Base-by-base conservation (phyloP, 164 flowering plant species). In the Chimonanthus praecox region DNA sequence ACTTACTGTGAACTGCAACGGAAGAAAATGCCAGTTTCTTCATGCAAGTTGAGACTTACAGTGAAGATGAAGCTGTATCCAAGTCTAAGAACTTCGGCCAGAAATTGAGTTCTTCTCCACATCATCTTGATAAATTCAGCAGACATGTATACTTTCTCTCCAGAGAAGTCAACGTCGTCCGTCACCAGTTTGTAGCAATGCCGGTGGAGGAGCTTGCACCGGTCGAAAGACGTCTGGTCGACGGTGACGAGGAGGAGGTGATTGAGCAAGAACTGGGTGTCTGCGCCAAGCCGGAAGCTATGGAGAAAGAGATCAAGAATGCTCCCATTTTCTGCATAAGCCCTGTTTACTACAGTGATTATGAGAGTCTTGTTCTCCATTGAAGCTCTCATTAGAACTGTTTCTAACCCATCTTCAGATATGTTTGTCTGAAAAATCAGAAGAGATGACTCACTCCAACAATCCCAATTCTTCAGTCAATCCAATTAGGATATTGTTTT, bases 41-140 rank as follows among this genome's bases (percentile, higher is more conserved):
- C 33, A 33, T 33, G 33, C 33, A 33, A 33, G 33, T 46, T 46
- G 47, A 6, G 8, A 80, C 79, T 64, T 82, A 93, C 94, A 77
- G 95, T 90, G 83, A 94, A 91, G 67, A 91, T 79, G 85, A 93
- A 88, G 80, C 15, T 88, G 81, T 89, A 91, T 0, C 93, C 91
- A 7, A 82, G 88, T 63, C 73, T 78, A 58, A 93, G 94, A 46
- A 90, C 90, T 8, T 89, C 81, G 4, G 75, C 47, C 0, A 89
- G 86, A 48, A 94, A 82, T 2, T 58, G 68, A 20, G 97, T 91
- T 66, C 98, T 84, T 44, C 85, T 80, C 97, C 97, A 93, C 98
- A 93, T 93, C 97, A 90, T 93, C 77, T 82, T 78, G 64, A 93
- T 80, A 67, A 90, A 94, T 5, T 87, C 95, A 16, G 45, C 58